Evolutionary conservation across 2,329 filamentous ascomycete genomes (phyloP).

Genomic region (Penicillium thymicola): DNA sequence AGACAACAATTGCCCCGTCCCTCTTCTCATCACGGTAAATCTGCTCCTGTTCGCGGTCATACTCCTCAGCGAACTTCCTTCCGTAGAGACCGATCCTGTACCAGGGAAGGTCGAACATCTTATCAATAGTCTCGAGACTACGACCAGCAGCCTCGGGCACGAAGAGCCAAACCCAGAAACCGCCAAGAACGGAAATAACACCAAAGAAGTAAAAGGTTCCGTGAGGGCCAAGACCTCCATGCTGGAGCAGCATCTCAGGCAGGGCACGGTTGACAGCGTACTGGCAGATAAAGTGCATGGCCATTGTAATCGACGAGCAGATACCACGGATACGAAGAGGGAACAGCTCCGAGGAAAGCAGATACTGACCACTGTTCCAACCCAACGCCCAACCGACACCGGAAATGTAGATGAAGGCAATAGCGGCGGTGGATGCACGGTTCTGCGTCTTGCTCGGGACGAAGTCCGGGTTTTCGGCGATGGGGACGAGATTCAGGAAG

Average conservation of each 20-base stretch:
- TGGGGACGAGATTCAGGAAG: slow-evolving; percentile 60
- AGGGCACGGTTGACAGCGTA: slow-evolving; percentile 70
- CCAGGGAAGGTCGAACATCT: slow-evolving; percentile 67
- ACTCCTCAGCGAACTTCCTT: slow-evolving; percentile 10
- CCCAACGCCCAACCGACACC: slow-evolving; percentile 64
- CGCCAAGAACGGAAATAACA: slow-evolving; percentile 62
- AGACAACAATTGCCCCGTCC: background rate
- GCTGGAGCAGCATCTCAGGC: slow-evolving; percentile 63
- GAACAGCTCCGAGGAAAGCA: slow-evolving; percentile 70
- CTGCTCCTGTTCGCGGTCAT: slow-evolving; percentile 8
- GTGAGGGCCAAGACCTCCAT: slow-evolving; percentile 43
- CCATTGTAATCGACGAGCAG: slow-evolving; percentile 67
- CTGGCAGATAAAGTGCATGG: slow-evolving; percentile 70
- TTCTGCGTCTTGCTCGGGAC: slow-evolving; percentile 47
- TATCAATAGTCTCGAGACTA: slow-evolving; percentile 57
- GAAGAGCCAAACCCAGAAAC: slow-evolving; percentile 65
- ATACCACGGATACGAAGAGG: slow-evolving; percentile 66
- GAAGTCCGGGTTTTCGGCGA: slow-evolving; percentile 46
- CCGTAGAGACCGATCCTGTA: slow-evolving; percentile 59
- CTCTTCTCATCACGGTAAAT: slow-evolving; percentile 7
- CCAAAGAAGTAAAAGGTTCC: slow-evolving; percentile 74
- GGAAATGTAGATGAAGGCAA: slow-evolving; percentile 66
- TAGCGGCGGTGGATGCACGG: slow-evolving; percentile 58
- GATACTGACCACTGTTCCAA: slow-evolving; percentile 71
- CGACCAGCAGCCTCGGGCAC: slow-evolving; percentile 66